A percentile compares a stretch with the other conserved stretches of the same genome.
Conservation (phyloP, 805 yeast species). For the Nadsonia fulvescens region DNA sequence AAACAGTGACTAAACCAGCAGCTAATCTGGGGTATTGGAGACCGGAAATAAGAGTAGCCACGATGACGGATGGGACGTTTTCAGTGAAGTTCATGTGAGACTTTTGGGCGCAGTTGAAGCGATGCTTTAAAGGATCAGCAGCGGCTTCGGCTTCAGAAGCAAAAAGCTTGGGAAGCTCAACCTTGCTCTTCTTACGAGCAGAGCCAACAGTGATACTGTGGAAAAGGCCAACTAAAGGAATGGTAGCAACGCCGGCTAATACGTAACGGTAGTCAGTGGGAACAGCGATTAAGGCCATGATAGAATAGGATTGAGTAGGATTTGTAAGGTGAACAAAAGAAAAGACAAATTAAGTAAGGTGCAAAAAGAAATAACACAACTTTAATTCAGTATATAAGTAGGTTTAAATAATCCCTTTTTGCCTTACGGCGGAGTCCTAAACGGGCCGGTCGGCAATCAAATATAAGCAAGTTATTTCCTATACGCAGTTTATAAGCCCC, state of each 20-base stretch:
- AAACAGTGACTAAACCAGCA: conserved; percentile 6
- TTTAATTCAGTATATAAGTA: too few species aligned
- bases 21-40: conserved; percentile 5
- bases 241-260: conserved; percentile 4
- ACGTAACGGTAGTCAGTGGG: conserved; percentile 4
- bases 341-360: too few species aligned
- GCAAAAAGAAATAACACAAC: too few species aligned
- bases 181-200: conserved; percentile 5
- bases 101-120: conserved; percentile 8
- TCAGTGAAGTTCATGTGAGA: conserved; percentile 7
- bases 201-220: conserved; percentile 5
- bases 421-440: too few species aligned
- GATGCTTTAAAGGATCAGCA: conserved; percentile 5
- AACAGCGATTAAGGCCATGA: conserved; percentile 2
- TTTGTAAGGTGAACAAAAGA: too few species aligned
- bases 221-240: conserved; percentile 6
- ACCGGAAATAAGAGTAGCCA: conserved; percentile 4
- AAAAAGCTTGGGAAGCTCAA: conserved; percentile 5
- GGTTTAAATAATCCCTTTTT: too few species aligned
- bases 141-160: conserved; percentile 6
- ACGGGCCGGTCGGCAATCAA: too few species aligned
- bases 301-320: too few species aligned
- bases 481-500: too few species aligned
- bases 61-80: conserved; percentile 4
- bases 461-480: too few species aligned